These are phyloP conservation scores for Murraya koenigii DNA, from an alignment of 345 rosid genomes.

Conservation along the genomic window DNA sequence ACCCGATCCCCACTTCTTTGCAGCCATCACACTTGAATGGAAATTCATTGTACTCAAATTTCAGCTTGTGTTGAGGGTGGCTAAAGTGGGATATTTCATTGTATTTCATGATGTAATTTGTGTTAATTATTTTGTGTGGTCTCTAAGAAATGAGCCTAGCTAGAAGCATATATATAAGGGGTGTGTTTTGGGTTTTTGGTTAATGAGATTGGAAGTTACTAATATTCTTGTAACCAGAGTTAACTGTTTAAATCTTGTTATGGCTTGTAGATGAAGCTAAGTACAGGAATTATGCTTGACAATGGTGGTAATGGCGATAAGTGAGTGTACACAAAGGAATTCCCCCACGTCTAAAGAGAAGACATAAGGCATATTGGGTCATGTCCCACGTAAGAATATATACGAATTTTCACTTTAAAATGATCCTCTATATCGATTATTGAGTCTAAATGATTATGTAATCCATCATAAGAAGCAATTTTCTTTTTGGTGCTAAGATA, in stretches of 20 bases:
- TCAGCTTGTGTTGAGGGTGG: conserved; percentile 75
- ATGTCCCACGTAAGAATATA: conserved; percentile 37
- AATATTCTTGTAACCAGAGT: conserved; percentile 5
- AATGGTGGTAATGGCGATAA: conserved; percentile 39
- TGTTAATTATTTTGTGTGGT: background rate
- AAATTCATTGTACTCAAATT: conserved; percentile 52
- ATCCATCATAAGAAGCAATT: background rate
- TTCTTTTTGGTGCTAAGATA: too few species aligned
- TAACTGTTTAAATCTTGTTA: background rate
- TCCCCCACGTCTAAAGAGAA: conserved; percentile 21
- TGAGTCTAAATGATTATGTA: background rate
- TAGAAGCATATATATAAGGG: conserved; percentile 5
- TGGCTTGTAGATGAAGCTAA: conserved; percentile 47
- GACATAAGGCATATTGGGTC: conserved; percentile 35
- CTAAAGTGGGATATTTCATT: conserved; percentile 68
- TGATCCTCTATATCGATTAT: conserved; percentile 7
- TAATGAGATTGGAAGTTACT: conserved; percentile 1
- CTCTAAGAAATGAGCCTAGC: background rate
- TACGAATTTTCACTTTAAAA: conserved; percentile 36
- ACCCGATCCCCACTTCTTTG: conserved; percentile 90
- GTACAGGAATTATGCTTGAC: conserved; percentile 42
- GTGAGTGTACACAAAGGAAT: conserved; percentile 27
- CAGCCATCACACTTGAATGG: conserved; percentile 97
- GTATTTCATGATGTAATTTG: conserved; percentile 49
- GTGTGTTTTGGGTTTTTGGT: background rate